Conservation (phyloP, 345 rosid species). For the Lumnitzera littorea region DNA sequence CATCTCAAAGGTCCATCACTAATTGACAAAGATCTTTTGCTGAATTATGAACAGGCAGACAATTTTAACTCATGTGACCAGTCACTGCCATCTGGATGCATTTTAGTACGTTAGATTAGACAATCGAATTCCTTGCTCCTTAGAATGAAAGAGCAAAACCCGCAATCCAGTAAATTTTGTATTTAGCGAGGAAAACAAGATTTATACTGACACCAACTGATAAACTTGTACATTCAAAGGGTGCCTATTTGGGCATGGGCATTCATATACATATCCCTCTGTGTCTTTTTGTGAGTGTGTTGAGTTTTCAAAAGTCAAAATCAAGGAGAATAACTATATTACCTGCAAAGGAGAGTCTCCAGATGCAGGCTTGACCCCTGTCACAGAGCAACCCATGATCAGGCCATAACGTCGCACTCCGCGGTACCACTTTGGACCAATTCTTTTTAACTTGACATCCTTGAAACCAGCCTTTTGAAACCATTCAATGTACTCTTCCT, state of each 20-base stretch:
- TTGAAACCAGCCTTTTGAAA: conserved; percentile 86
- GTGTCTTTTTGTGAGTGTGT: not conserved
- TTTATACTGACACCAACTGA: too few relatives aligned
- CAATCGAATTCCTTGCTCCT: too few relatives aligned
- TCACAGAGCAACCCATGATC: conserved; percentile 98
- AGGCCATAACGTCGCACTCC: conserved; percentile 97
- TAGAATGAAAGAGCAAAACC: too few relatives aligned
- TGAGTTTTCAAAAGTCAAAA: not conserved
- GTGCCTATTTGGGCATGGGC: not conserved
- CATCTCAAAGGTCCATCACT: too few relatives aligned
- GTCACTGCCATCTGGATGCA: too few relatives aligned
- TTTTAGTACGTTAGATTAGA: too few relatives aligned
- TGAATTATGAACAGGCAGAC: too few relatives aligned
- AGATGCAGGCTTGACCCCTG: conserved; percentile 89
- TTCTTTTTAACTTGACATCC: conserved; percentile 84
- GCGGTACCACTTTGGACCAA: conserved; percentile 99
- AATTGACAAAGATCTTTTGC: too few relatives aligned
- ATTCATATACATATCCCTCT: not conserved
- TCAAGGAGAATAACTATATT: conserved; percentile 7
- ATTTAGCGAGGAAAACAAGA: too few relatives aligned
- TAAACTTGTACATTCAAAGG: too few relatives aligned
- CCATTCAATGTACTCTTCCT: conserved; percentile 99
- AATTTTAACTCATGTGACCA: too few relatives aligned
- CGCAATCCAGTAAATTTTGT: too few relatives aligned
- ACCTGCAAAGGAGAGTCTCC: conserved; percentile 99